Base-by-base conservation (phyloP, 1,139 yeast species). In the Yarrowia galli region DNA sequence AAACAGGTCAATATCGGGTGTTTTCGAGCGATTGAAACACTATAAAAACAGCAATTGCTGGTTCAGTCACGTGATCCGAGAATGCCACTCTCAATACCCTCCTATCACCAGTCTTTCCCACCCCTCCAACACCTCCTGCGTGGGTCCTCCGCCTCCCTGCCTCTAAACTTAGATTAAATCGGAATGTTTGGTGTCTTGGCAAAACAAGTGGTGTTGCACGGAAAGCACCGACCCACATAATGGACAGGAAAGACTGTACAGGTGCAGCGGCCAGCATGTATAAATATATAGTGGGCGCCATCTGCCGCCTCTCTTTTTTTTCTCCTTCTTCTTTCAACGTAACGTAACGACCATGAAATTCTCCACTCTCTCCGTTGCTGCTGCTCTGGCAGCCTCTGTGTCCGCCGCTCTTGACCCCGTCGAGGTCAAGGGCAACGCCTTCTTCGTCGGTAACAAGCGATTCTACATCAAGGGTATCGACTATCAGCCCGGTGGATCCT, bases 401-500 rank as follows among this genome's bases (percentile, higher is more conserved):
- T 65, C 73, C 23, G 71, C 75, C 38, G 70, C 72, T 43, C 69
- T 72, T 35, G 67, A 72, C 38, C 67, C 78, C 48, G 76, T 80
- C 69, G 81, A 75, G 69, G 73, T 80, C 69, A 76, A 75, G 69
- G 82, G 82, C 56, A 79, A 78, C 77, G 88, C 91, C 78, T 91
- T 91, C 79, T 91, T 85, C 81, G 90, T 84, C 82, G 81, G 89
- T 71, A 87, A 87, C 79, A 90, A 91, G 76, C 96, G 91, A 77
- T 91, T 91, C 80, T 89, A 87, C 80, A 85, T 91, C 79, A 84
- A 83, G 76, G 97, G 97, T 79, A 83, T 91, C 71, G 96, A 96
- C 40, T 90, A 91, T 81, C 96, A 90, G 80, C 66, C 66, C 18
- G 66, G 66, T 23, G 66, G 66, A 46, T 46, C 54, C 1, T 71